These are phyloP conservation scores for Cystobasidium onofrii DNA, from an alignment of 768 basidiomycete species.

Conservation along the genomic window DNA sequence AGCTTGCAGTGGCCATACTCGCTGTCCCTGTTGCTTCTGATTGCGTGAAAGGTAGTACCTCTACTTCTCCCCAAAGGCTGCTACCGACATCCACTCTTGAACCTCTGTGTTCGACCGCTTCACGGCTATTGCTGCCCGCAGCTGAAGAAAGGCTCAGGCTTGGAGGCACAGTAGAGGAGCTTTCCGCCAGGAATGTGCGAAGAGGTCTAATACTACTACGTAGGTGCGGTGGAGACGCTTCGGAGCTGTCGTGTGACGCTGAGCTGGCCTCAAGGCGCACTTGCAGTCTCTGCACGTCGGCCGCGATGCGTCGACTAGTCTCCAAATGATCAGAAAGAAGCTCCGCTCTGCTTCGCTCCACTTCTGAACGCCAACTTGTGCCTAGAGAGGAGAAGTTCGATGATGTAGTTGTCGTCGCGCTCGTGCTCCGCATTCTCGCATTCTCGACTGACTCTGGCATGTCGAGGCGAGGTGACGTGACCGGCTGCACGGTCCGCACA, in stretches of 20 bases:
- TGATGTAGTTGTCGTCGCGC: not conserved
- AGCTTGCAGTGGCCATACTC: not conserved
- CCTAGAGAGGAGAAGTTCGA: not conserved
- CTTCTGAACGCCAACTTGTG: not conserved
- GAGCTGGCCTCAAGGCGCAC: not conserved
- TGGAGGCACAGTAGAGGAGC: not conserved
- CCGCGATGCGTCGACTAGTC: not conserved
- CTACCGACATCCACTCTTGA: not conserved
- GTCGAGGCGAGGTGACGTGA: not conserved
- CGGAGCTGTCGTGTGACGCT: not conserved
- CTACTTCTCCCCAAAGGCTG: conserved; percentile 11
- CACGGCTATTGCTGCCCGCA: not conserved
- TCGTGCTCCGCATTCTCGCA: not conserved
- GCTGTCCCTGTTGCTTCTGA: not conserved
- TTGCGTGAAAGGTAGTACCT: not conserved
- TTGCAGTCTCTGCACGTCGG: conserved; percentile 8
- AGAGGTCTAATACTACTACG: not conserved
- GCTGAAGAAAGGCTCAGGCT: not conserved
- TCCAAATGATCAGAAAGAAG: not conserved
- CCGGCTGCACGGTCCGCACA: not conserved
- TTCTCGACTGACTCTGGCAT: not conserved
- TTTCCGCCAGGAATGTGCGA: not conserved
- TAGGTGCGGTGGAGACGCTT: not conserved
- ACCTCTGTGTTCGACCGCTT: not conserved
- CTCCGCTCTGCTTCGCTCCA: not conserved